Percentiles rank a stretch among this genome's conserved stretches.
phyloP scores from a whole-genome alignment of 176 grass and related monocot species.

The Zea luxurians region DNA sequence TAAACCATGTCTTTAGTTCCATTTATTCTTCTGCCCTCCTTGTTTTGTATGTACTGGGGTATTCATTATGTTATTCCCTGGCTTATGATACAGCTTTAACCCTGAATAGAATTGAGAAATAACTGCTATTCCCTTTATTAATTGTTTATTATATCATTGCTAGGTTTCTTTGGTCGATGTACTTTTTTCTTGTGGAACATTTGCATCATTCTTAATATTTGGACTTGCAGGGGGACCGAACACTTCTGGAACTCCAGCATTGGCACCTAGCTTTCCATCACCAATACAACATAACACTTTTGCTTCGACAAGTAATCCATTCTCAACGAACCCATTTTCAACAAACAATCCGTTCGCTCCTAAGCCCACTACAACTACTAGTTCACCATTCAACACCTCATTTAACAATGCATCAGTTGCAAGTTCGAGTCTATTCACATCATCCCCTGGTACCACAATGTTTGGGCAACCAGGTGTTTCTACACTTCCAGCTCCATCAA shows the following conservation, averaged over 20 bases:
- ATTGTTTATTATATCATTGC: constrained; percentile 16
- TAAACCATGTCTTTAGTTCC: constrained; percentile 15
- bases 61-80: neutral
- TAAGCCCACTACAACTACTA: constrained; percentile 51
- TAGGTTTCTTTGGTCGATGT: constrained; percentile 33
- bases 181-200: constrained; percentile 17
- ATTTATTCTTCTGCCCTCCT: constrained; percentile 8
- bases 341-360: constrained; percentile 54
- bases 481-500: constrained; percentile 46
- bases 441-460: constrained; percentile 32
- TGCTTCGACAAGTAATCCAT: neutral
- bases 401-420: constrained; percentile 38
- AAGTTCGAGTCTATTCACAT: constrained; percentile 44
- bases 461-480: constrained; percentile 61
- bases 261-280: constrained; percentile 29
- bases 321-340: constrained; percentile 17
- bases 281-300: constrained; percentile 32
- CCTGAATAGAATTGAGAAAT: constrained; percentile 9
- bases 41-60: constrained; percentile 16
- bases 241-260: constrained; percentile 49
- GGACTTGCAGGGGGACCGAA: constrained; percentile 70
- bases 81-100: neutral
- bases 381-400: constrained; percentile 39
- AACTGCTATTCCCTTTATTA: constrained; percentile 28
- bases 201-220: neutral